phyloP scores from a whole-genome alignment of 345 rosid genomes.

The Psidium guajava region DNA sequence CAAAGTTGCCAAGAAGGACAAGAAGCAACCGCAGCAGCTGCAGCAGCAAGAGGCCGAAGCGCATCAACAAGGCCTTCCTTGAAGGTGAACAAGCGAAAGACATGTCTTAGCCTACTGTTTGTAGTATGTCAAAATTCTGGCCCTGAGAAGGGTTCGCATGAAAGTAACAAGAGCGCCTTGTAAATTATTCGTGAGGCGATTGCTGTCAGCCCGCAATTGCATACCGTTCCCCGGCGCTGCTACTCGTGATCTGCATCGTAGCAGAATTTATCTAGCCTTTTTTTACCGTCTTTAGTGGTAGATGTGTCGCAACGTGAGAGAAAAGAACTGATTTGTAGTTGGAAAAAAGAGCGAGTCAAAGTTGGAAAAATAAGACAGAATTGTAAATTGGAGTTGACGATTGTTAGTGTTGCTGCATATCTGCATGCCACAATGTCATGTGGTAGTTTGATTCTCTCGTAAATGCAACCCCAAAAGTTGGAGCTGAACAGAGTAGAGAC shows the following conservation, averaged over 20 bases:
- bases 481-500: neutral
- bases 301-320: neutral
- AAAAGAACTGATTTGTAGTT: too few species aligned
- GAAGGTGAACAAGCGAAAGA: neutral
- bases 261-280: neutral
- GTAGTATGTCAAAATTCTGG: neutral
- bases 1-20: constrained; percentile 19
- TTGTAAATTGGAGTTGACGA: neutral
- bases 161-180: neutral
- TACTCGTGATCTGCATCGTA: neutral
- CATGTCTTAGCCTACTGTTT: neutral
- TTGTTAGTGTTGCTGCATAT: neutral
- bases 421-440: neutral
- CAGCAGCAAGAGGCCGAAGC: neutral
- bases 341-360: neutral
- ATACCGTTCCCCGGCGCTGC: neutral
- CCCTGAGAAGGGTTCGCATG: neutral
- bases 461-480: neutral
- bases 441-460: neutral
- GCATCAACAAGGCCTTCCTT: neutral
- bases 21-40: neutral
- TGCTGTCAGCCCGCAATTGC: neutral
- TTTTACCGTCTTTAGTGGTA: neutral
- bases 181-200: neutral
- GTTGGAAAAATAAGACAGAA: neutral